A percentile compares a stretch with the other conserved stretches of the same genome.
Conservation (phyloP, 2,329 filamentous ascomycete species). For the Aspergillus unguis region DNA sequence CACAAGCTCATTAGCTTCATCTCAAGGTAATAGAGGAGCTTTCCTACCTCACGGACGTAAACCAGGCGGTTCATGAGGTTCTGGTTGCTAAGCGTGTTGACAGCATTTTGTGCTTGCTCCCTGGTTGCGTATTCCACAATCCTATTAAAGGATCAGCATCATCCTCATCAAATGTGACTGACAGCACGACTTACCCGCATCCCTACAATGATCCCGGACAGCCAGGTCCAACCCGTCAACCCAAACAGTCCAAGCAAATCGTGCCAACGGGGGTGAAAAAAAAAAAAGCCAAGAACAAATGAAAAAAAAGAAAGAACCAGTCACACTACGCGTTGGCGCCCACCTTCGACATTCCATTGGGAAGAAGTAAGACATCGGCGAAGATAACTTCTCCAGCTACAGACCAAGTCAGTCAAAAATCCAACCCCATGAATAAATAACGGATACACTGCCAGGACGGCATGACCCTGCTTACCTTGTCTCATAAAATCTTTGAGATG, state of each 20-base stretch:
- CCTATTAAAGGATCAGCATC: slow-evolving; percentile 47
- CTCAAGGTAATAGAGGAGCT: too few relatives aligned
- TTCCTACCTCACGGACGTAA: slow-evolving; percentile 87
- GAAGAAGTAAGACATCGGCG: slow-evolving; percentile 98
- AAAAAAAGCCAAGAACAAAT: slow-evolving; percentile 62
- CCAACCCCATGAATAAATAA: slow-evolving; percentile 18
- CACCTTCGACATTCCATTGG: slow-evolving; percentile 99
- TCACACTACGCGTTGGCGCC: slow-evolving; percentile 87
- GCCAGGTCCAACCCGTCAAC: slow-evolving; percentile 98
- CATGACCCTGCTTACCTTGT: slow-evolving; percentile 69
- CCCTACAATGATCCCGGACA: slow-evolving; percentile 86
- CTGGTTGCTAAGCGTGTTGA: slow-evolving; percentile 97
- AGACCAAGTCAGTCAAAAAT: slow-evolving; percentile 31
- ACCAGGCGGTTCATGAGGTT: slow-evolving; percentile 98
- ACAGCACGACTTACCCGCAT: slow-evolving; percentile 79
- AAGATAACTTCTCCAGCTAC: slow-evolving; percentile 98
- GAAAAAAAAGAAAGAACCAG: slow-evolving; percentile 64
- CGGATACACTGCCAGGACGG: slow-evolving; percentile 21
- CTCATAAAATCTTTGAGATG: slow-evolving; percentile 99
- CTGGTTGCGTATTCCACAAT: slow-evolving; percentile 99
- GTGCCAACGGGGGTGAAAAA: slow-evolving; percentile 52
- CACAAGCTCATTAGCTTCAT: slow-evolving; percentile 7
- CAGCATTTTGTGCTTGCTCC: slow-evolving; percentile 97
- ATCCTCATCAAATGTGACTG: slow-evolving; percentile 1
- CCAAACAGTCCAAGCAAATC: slow-evolving; percentile 81